Evolutionary conservation across 2,329 filamentous ascomycete species (phyloP).

Genomic region (Epichloe bromicola): DNA sequence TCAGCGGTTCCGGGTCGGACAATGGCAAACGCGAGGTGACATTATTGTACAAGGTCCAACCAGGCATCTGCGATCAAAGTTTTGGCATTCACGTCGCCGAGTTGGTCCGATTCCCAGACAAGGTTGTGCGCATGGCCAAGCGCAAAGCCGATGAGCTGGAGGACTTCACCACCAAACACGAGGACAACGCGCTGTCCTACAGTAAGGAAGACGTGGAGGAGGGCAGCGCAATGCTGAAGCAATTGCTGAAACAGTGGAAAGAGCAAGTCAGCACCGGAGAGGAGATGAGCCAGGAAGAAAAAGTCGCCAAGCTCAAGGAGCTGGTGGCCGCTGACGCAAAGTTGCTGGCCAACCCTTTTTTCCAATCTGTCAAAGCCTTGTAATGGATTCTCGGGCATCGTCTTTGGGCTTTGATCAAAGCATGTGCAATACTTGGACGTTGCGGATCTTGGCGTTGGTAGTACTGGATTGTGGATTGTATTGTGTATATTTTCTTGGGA

Average conservation of each 20-base stretch:
- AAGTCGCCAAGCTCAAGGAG: constrained; percentile 65
- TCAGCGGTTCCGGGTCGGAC: constrained; percentile 39
- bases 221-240: constrained; percentile 74
- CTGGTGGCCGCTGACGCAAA: constrained; percentile 62
- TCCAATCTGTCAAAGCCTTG: constrained; percentile 48
- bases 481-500: not conserved
- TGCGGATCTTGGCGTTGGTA: not conserved
- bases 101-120: constrained; percentile 87
- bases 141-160: constrained; percentile 96
- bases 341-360: constrained; percentile 52
- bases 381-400: constrained; percentile 15
- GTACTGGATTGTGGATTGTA: not conserved
- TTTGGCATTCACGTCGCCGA: constrained; percentile 98
- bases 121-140: constrained; percentile 98
- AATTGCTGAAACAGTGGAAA: constrained; percentile 77
- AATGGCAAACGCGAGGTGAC: constrained; percentile 69
- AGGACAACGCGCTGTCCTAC: constrained; percentile 46
- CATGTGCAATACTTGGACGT: not conserved
- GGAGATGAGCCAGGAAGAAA: constrained; percentile 57
- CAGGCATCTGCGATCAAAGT: constrained; percentile 89
- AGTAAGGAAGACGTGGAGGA: constrained; percentile 80
- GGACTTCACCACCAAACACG: constrained; percentile 77
- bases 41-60: constrained; percentile 90
- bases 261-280: constrained; percentile 48
- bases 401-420: not conserved